Evolutionary conservation across 306 rosid species (phyloP).

Genomic region (Vachellia pachyceras): DNA sequence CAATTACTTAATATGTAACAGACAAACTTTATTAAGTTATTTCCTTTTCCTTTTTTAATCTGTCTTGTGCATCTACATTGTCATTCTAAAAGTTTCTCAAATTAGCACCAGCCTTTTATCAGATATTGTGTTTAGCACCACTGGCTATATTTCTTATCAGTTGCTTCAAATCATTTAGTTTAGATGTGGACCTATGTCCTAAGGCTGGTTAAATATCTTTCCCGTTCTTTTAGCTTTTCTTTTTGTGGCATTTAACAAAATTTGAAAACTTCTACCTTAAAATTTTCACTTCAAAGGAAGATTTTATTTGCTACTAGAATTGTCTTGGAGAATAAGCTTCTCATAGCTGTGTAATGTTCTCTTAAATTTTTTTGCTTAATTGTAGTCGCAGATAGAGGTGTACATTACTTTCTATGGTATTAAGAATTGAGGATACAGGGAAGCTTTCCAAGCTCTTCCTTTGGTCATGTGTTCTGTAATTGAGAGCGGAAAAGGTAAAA

Average conservation of each 20-base stretch:
- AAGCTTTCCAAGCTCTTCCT: constrained; percentile 28
- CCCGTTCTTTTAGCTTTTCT: background rate
- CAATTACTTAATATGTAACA: constrained; percentile 30
- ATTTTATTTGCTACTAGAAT: background rate
- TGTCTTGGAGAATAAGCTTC: constrained; percentile 15
- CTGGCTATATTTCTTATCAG: background rate
- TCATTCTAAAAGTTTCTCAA: background rate
- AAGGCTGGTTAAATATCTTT: background rate
- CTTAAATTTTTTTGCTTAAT: constrained; percentile 1
- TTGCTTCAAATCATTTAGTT: background rate
- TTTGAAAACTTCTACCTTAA: constrained; percentile 2
- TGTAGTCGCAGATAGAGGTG: constrained; percentile 1
- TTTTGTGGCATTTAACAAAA: background rate
- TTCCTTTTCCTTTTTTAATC: background rate
- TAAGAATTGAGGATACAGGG: background rate
- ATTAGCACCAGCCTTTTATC: background rate
- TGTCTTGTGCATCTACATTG: constrained; percentile 12
- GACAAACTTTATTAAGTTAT: constrained; percentile 18
- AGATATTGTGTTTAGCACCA: constrained; percentile 19
- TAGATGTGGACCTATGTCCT: background rate
- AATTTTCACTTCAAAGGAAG: background rate
- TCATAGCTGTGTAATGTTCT: background rate
- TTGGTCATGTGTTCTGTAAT: constrained; percentile 15
- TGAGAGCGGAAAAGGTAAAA: constrained; percentile 9
- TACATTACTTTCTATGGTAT: background rate